Percentiles rank a stretch among this genome's conserved stretches.
phyloP scores from a whole-genome alignment of 345 rosid species.

The Brassica nigra region DNA sequence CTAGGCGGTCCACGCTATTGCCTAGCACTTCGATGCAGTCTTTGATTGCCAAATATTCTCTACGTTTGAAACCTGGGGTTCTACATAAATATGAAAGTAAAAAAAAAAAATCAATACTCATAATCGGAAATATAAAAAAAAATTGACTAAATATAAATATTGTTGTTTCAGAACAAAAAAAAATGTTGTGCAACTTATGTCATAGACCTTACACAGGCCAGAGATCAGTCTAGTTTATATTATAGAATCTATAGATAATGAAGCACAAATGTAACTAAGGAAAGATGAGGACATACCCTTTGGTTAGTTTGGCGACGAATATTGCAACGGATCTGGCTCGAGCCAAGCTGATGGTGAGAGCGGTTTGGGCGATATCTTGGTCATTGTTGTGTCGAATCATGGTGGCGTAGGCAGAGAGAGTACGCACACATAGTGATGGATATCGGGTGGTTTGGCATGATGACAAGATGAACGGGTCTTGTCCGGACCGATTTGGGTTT shows the following conservation, averaged over 20 bases:
- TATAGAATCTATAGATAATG: background rate
- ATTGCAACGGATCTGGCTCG: constrained; percentile 56
- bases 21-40: constrained; percentile 79
- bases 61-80: constrained; percentile 43
- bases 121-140: background rate
- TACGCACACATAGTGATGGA: constrained; percentile 62
- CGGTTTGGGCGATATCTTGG: constrained; percentile 62
- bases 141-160: too few relatives aligned
- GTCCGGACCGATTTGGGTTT: constrained; percentile 7
- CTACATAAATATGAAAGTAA: background rate
- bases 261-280: background rate
- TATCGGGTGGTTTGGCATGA: constrained; percentile 72
- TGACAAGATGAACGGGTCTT: constrained; percentile 49
- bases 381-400: constrained; percentile 57
- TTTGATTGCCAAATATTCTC: constrained; percentile 61
- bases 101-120: background rate
- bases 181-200: too few relatives aligned
- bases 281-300: constrained; percentile 36
- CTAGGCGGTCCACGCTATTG: constrained; percentile 62
- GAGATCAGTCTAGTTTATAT: background rate
- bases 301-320: constrained; percentile 53
- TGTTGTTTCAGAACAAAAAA: too few relatives aligned
- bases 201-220: background rate
- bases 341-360: constrained; percentile 66
- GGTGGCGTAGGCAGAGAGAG: constrained; percentile 61